Base-by-base conservation (phyloP, 441 rosid species). In the Monsonia emarginata region DNA sequence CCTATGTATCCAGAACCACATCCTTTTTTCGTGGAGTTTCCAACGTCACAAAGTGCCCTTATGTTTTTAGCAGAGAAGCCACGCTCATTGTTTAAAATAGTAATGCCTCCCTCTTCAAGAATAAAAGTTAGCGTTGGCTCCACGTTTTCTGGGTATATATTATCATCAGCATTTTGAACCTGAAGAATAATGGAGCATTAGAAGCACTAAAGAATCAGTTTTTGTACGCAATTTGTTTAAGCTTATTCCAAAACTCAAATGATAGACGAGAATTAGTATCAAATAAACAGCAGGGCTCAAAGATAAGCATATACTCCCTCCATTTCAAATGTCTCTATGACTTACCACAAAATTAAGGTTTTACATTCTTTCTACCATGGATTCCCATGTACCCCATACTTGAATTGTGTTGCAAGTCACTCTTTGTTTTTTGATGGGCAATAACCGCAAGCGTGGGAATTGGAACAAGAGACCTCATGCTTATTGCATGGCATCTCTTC, bases 121-220 rank as follows among this genome's bases (percentile, higher is more conserved):
- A 95, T 86, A 73, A 95, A 95, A 21, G 84, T 73, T 65, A 95
- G 81, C 40, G 97, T 89, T 44, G 99, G 99, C 71, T 91, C 96
- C 76, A 77, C 85, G 25, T 74, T 77, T 75, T 78, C 82, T 52
- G 88, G 79, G 73, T 95, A 95, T 68, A 75, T 78, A 74, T 95
- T 95, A 76, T 95, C 99, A 81, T 95, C 99, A 59, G 99, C 98
- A 77, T 95, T 95, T 85, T 95, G 98, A 79, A 95, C 94, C 99
- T 95, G 86, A 81, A 75, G 69, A 77, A 85, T 68, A 69, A 77
- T 3, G 40, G 44, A 72, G 64, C 44, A 66, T 65, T 71, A 76
- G 69, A 67, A 66, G 61, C 25, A 25, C 38, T 54, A 63, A 11
- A 40, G 48, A 40, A 64, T 50, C 46, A n/a, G 25, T 19, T n/a